Evolutionary conservation across 495 filamentous ascomycete genomes (phyloP).

Genomic region (Hyaloscypha finlandica): DNA sequence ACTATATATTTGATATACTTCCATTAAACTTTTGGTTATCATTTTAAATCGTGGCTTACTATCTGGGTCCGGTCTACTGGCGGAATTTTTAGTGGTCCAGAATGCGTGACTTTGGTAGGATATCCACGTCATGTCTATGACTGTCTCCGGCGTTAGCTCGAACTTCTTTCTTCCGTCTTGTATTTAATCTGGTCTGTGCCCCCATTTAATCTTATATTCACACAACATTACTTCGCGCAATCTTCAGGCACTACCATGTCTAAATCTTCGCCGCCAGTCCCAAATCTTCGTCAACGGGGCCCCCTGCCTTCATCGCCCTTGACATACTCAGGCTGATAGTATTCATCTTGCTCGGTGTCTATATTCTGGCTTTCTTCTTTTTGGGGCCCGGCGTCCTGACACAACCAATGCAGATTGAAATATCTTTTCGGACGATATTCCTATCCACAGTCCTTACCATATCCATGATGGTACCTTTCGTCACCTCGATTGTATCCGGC

Average conservation of each 20-base stretch:
- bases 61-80: constrained; percentile 11
- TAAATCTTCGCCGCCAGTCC: constrained; percentile 14
- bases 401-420: constrained; percentile 13
- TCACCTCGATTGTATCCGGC: constrained; percentile 9
- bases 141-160: constrained; percentile 14
- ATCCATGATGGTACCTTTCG: constrained; percentile 12
- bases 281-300: constrained; percentile 17
- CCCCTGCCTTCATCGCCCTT: neutral
- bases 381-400: neutral
- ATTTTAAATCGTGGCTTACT: constrained; percentile 8
- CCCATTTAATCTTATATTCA: constrained; percentile 13
- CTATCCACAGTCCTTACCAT: no score
- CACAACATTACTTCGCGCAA: constrained; percentile 12
- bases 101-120: constrained; percentile 16
- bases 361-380: constrained; percentile 6
- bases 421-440: constrained; percentile 11
- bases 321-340: constrained; percentile 12
- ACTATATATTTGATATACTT: constrained; percentile 6
- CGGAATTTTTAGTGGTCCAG: constrained; percentile 16
- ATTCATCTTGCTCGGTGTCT: neutral
- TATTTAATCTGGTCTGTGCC: constrained; percentile 15
- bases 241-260: constrained; percentile 16
- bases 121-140: constrained; percentile 18
- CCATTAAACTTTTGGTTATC: constrained; percentile 15
- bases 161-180: constrained; percentile 14